Percentiles rank a stretch among this genome's conserved stretches.
phyloP scores from a whole-genome alignment of 208 protist species.

The Leptomonas seymouri region DNA sequence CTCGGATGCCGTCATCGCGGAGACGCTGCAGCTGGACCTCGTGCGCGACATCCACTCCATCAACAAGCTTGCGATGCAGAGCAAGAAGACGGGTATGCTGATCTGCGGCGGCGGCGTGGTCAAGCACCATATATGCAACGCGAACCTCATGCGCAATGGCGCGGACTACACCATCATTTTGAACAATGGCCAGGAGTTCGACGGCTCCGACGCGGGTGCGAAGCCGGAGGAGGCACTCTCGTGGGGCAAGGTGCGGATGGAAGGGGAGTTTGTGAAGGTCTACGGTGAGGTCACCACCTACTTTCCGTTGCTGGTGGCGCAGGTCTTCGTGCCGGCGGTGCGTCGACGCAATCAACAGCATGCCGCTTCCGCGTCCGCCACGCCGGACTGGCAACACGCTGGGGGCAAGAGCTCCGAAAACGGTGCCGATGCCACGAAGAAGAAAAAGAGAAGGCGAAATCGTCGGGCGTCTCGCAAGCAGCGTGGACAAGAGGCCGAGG shows the following conservation, averaged over 20 bases:
- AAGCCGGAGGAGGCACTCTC: constrained; percentile 99
- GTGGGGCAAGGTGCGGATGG: constrained; percentile 99
- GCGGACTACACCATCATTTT: constrained; percentile 98
- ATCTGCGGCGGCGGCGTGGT: constrained; percentile 98
- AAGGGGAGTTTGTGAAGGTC: constrained; percentile 97
- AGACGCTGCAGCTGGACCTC: constrained; percentile 70
- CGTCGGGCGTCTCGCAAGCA: not conserved
- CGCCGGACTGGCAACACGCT: not conserved
- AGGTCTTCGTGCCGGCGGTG: constrained; percentile 91
- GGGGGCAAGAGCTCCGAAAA: not conserved
- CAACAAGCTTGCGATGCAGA: constrained; percentile 95
- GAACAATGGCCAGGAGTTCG: constrained; percentile 98
- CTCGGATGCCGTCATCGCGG: not conserved
- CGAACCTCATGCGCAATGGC: constrained; percentile 99
- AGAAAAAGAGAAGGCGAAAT: not conserved
- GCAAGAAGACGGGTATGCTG: constrained; percentile 96
- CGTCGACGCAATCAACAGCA: constrained; percentile 22
- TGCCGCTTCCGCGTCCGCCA: not conserved
- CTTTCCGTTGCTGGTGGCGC: constrained; percentile 97
- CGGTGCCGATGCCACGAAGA: not conserved
- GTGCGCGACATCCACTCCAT: constrained; percentile 96
- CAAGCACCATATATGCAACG: constrained; percentile 99
- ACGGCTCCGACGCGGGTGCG: constrained; percentile 98
- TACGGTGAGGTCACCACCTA: constrained; percentile 97
- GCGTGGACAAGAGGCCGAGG: not conserved